Base-by-base conservation (phyloP, 202 grass and related monocot genomes). In the Carex arenaria region DNA sequence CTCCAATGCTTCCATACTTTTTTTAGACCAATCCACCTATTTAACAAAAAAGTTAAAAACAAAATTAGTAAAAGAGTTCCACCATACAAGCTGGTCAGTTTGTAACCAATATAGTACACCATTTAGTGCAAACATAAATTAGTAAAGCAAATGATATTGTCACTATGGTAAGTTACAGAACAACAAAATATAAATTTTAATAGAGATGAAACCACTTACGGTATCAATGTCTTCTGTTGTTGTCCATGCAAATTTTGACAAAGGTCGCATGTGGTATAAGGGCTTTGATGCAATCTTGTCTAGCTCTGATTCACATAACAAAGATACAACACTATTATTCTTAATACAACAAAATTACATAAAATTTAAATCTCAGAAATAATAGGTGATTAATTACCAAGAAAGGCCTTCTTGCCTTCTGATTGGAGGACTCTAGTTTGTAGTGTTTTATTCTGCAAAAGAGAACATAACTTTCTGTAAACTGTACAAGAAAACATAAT, bases 231-330 rank as follows among this genome's bases (percentile, higher is more conserved):
- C 87, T 75, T 98, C 89, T 81, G 92, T 89, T 85, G 83, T 75
- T 31, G 89, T 93, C 92, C 86, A 98, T 40, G 92, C 92, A 93
- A 98, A 98, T 67, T 86, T 84, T 89, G 92, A 95, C 65, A 89
- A 67, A 28, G 92, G 92, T 63, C 90, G 92, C 76, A 77, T 91
- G 79, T 86, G 79, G 38, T 93, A 92, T 10, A 98, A 84, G 73
- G 92, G 92, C 78, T 87, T 95, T 85, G 83, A 85, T 52, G 79
- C 86, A 80, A 85, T 88, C 80, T 84, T 94, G 23, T 98, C 89
- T 3, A 95, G 90, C 75, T 98, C 94, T 97, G 88, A 60, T 57
- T 63, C 34, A 85, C 56, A 85, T 67, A 68, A 67, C 9, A 89
- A 28, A 85, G 71, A 61, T 23, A 49, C 8, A 85, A 34, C 31